Percentiles rank a stretch among this genome's conserved stretches.
phyloP scores from a whole-genome alignment of 2,329 filamentous ascomycete genomes.

The Fusarium sp. region DNA sequence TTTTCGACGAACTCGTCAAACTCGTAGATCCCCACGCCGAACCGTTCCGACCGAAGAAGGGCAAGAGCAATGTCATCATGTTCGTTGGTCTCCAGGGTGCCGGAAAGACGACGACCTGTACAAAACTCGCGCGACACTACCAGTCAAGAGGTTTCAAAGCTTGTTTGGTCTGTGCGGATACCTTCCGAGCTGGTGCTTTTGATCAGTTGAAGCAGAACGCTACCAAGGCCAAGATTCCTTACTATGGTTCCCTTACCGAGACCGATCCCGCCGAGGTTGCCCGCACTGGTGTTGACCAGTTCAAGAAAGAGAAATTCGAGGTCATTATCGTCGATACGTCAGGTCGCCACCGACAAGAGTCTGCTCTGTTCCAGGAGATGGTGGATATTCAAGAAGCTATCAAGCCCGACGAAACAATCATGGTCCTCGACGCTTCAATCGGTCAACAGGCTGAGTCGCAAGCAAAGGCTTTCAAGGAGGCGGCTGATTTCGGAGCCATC shows the following conservation, averaged over 20 bases:
- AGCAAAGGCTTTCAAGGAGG: slow-evolving; percentile 95
- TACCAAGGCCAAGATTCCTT: slow-evolving; percentile 98
- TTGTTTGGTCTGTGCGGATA: slow-evolving; percentile 96
- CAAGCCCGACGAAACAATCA: slow-evolving; percentile 91
- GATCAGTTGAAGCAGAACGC: slow-evolving; percentile 99
- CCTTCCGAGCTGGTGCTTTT: slow-evolving; percentile 97
- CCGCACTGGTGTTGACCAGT: slow-evolving; percentile 95
- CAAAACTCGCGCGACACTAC: slow-evolving; percentile 95
- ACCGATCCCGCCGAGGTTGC: slow-evolving; percentile 95
- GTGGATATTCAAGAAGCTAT: slow-evolving; percentile 93
- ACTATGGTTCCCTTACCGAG: slow-evolving; percentile 96
- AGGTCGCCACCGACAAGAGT: slow-evolving; percentile 93
- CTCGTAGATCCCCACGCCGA: slow-evolving; percentile 95
- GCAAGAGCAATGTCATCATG: slow-evolving; percentile 97
- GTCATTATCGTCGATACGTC: slow-evolving; percentile 99
- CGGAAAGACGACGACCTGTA: slow-evolving; percentile 98
- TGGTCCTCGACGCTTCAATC: slow-evolving; percentile 96
- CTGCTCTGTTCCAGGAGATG: slow-evolving; percentile 97
- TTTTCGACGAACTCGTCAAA: background rate
- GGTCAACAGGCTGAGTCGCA: slow-evolving; percentile 96
- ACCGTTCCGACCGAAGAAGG: slow-evolving; percentile 96
- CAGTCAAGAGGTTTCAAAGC: slow-evolving; percentile 92
- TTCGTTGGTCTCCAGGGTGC: slow-evolving; percentile 98
- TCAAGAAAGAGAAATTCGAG: slow-evolving; percentile 98
- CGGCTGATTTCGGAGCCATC: slow-evolving; percentile 96